Evolutionary conservation across 2,329 filamentous ascomycete species (phyloP), one percentile per base, ranked within the genome.

Genomic region (Penicillium corylophilum): DNA sequence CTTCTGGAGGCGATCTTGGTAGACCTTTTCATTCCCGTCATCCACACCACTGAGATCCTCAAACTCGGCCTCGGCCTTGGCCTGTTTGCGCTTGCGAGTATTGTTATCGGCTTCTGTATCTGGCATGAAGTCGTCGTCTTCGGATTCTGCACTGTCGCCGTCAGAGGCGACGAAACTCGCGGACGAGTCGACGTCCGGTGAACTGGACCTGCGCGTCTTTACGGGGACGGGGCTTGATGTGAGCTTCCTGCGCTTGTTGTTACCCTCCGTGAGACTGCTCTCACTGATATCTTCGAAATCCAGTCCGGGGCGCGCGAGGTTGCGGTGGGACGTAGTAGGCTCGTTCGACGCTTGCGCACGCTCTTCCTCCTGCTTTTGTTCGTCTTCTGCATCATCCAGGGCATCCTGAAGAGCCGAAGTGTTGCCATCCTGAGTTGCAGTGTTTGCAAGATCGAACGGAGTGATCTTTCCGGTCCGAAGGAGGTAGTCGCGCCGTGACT

Each of bases 401-500:
- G 86, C 87, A 64, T 92, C 86, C 10, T 88, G 87, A 15, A 96
- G 77, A 53, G 86, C 86, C 2, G 87, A 87, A 40, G 86, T 79
- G 2, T 85, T 79, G 3, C 81, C 83, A 24, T 82, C 77, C 3
- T 79, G 65, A 22, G 64, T 79, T 1, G 85, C 79, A 13, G 83
- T 80, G 23, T 84, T 84, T 62, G 95, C 82, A 57, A 87, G 89
- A 7, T 91, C 89, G 65, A 99, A 99, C 0, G 94, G 94, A 0
- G 94, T 99, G 61, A 99, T 97, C 74, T 97, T 97, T 55, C 94
- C 94, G 0, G 93, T 99, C 24, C 94, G 85, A 44, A 99, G 94
- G 42, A 99, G 81, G 68, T 89, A 99, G 42, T 96, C 92, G 45
- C 92, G 84, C 54, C 90, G 85, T 22, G 83, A 90, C 74, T 97